Percentiles rank a stretch among this genome's conserved stretches.
phyloP scores from a whole-genome alignment of 768 basidiomycete species.

The Leccinum rimulosum region DNA sequence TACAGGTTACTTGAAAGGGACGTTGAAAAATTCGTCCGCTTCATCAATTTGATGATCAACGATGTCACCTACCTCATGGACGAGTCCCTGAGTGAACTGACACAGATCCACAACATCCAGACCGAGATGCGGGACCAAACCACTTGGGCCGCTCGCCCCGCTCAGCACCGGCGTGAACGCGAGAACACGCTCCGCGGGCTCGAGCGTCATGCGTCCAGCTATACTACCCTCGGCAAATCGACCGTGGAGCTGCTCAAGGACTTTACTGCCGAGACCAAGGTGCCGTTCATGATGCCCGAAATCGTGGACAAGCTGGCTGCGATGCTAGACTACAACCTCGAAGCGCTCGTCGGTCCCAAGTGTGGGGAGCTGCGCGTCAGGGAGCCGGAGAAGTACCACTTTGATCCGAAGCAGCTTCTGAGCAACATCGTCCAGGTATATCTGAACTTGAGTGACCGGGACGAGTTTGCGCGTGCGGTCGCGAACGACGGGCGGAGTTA shows the following conservation, averaged over 20 bases:
- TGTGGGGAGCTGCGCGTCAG: conserved; percentile 84
- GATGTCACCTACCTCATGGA: conserved; percentile 98
- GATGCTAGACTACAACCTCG: conserved; percentile 94
- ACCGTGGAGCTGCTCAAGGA: conserved; percentile 89
- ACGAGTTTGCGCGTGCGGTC: conserved; percentile 79
- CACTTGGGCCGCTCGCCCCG: conserved; percentile 65
- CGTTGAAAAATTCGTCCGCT: conserved; percentile 91
- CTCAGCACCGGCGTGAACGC: conserved; percentile 79
- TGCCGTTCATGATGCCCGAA: conserved; percentile 93
- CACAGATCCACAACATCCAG: conserved; percentile 86
- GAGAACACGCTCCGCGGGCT: conserved; percentile 74
- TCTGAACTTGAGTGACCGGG: conserved; percentile 78
- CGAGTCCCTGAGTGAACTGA: conserved; percentile 86
- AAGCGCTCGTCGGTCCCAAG: conserved; percentile 83
- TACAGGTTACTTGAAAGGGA: conserved; percentile 46
- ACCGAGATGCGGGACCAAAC: conserved; percentile 75
- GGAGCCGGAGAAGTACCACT: conserved; percentile 85
- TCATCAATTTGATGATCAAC: conserved; percentile 98
- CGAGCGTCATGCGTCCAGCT: conserved; percentile 82
- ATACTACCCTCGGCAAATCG: conserved; percentile 81
- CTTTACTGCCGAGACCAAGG: conserved; percentile 89
- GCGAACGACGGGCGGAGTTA: conserved; percentile 96
- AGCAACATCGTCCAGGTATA: conserved; percentile 89
- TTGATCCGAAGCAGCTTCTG: conserved; percentile 79
- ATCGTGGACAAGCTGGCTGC: conserved; percentile 94